Evolutionary conservation across 1,284 basidiomycete genomes (phyloP), one percentile per base, ranked within the genome.

Genomic region (Cutaneotrichosporon arboriforme): DNA sequence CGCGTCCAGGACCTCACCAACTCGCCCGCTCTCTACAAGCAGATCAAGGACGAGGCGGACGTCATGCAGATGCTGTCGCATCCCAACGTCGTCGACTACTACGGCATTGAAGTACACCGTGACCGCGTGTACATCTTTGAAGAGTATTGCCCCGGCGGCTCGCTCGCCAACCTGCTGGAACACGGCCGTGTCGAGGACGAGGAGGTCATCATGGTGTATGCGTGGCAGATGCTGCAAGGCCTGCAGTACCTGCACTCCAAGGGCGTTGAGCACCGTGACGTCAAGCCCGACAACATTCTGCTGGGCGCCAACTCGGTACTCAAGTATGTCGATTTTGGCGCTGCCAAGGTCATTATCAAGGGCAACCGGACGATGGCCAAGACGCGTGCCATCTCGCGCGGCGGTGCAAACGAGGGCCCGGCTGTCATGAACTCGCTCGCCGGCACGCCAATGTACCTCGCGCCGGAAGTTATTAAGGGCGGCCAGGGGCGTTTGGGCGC

Each of bases 401-500:
- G 68, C 41, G 66, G 80, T 82, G 52, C 66, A 49, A 48, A 63
- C 55, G 52, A 52, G 10, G 66, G 66, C 18, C 66, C 69, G 1
- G 76, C 70, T 3, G 76, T 74, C 21, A 88, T 87, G 73, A 88
- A 88, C 75, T 89, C 88, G 68, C 78, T 97, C 33, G 97, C 94
- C 2, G 96, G 96, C 13, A 99, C 96, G 17, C 96, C 96, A 0
- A 98, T 98, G 94, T 99, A 98, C 76, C 97, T 99, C 89, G 94
- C 91, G 10, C 96, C 96, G 1, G 96, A 99, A 71, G 86, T 97
- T 46, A 98, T 99, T 79, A 92, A 97, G 76, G 60, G 61, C 9
- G 91, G 86, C 64, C 55, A 64, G 0, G 83, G 86, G 15, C 81
- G 87, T 51, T 84, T 89, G 57, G 94, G 94, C n/a, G 92, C 96